These are phyloP conservation scores for Xylaria sp. DNA, from an alignment of 2,329 filamentous ascomycete genomes.

Conservation along the genomic window DNA sequence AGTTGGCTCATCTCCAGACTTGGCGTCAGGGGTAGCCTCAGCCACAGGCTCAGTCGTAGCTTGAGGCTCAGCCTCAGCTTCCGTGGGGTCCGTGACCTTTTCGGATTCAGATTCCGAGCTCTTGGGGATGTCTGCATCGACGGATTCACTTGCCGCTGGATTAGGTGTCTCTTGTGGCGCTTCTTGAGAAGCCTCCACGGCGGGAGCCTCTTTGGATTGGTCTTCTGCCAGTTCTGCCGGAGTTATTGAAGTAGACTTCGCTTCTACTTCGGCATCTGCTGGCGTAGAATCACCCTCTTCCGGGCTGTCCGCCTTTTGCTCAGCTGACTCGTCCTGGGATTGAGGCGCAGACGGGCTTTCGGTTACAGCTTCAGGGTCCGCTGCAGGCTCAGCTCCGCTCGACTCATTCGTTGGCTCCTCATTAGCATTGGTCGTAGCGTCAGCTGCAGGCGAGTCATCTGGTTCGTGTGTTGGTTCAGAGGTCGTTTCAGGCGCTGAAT, in stretches of 20 bases:
- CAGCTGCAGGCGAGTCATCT: conserved; percentile 2
- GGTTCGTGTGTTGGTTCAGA: conserved; percentile 11
- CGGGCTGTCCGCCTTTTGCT: conserved; percentile 2
- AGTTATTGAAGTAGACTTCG: conserved; percentile 7
- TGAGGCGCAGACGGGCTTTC: conserved; percentile 20
- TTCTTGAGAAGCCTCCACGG: conserved; percentile 8
- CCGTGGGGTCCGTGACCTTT: neutral
- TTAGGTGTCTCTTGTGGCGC: conserved; percentile 25
- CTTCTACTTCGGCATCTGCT: conserved; percentile 9
- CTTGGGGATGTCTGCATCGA: conserved; percentile 23
- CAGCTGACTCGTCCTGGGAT: conserved; percentile 10
- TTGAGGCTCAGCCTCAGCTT: conserved; percentile 1
- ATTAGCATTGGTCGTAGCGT: conserved; percentile 3
- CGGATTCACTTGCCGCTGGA: conserved; percentile 2
- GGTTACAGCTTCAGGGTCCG: conserved; percentile 3
- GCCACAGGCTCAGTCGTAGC: neutral
- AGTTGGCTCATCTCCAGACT: conserved; percentile 12
- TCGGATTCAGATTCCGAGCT: conserved; percentile 17
- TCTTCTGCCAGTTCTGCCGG: conserved; percentile 9
- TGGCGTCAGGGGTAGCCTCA: conserved; percentile 1
- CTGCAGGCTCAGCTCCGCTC: conserved; percentile 19
- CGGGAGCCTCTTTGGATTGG: conserved; percentile 10
- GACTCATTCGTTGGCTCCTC: conserved; percentile 28
- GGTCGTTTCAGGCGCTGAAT: neutral
- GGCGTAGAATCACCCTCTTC: conserved; percentile 22